Conservation (phyloP, 192 early-diverging fungal species). For the Polychytrium aggregatum region DNA sequence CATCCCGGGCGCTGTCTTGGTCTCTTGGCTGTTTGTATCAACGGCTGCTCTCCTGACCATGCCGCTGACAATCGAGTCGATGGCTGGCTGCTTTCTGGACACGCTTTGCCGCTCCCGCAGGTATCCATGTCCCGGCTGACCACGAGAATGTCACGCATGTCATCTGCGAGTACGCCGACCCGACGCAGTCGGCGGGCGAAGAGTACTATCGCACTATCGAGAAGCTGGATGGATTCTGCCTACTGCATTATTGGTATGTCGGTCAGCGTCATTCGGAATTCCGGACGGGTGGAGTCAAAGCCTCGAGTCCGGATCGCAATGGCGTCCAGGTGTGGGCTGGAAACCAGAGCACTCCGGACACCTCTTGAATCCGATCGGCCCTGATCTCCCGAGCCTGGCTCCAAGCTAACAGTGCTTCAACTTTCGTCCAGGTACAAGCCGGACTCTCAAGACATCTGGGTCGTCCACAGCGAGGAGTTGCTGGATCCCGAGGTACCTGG, state of each 20-base stretch:
- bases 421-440: slow-evolving; percentile 6
- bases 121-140: slow-evolving; percentile 6
- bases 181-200: neutral
- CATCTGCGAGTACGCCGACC: neutral
- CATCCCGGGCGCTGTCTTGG: neutral
- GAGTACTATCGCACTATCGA: slow-evolving; percentile 19
- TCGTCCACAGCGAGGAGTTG: slow-evolving; percentile 9
- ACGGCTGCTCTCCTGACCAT: too few relatives aligned
- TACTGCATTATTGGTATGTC: slow-evolving; percentile 20
- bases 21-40: neutral
- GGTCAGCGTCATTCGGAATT: too few relatives aligned
- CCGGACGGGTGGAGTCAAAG: too few relatives aligned
- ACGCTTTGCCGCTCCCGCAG: neutral
- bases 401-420: too few relatives aligned
- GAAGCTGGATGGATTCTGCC: slow-evolving; percentile 10
- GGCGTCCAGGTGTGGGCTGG: too few relatives aligned
- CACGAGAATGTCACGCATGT: slow-evolving; percentile 13
- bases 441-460: slow-evolving; percentile 15
- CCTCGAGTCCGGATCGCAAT: too few relatives aligned
- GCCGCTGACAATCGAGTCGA: too few relatives aligned
- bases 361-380: too few relatives aligned
- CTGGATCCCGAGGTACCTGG: slow-evolving; percentile 13
- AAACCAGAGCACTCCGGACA: too few relatives aligned
- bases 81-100: neutral
- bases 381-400: too few relatives aligned